phyloP scores from a whole-genome alignment of 1,139 yeast species.

The Arxiozyma bovina region DNA sequence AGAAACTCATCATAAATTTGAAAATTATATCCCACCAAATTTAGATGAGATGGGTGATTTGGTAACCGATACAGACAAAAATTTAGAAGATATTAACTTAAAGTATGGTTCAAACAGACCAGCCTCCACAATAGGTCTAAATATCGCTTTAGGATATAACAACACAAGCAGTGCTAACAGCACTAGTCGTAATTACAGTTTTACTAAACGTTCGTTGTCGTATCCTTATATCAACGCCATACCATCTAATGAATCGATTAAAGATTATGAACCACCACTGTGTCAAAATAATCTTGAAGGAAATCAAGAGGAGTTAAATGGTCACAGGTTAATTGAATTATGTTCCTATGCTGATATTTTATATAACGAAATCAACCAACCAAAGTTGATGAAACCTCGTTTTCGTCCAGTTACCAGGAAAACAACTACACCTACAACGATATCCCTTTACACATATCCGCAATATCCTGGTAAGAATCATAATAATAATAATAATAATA shows the following conservation, averaged over 20 bases:
- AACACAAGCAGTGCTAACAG: not conserved
- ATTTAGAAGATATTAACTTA: slow-evolving; percentile 63
- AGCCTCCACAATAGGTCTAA: slow-evolving; percentile 45
- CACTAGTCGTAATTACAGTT: not conserved
- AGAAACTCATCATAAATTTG: slow-evolving; percentile 36
- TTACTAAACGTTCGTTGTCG: not conserved
- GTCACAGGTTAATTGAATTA: slow-evolving; percentile 40
- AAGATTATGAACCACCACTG: not conserved
- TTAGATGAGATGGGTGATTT: slow-evolving; percentile 69
- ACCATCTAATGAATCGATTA: not conserved
- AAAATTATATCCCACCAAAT: slow-evolving; percentile 76
- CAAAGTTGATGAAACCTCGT: not conserved
- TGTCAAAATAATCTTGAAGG: slow-evolving; percentile 1
- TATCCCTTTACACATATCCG: not conserved
- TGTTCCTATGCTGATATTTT: slow-evolving; percentile 77
- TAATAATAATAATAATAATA: not conserved
- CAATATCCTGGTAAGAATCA: not conserved
- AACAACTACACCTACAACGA: not conserved
- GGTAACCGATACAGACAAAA: slow-evolving; percentile 47
- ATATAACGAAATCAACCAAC: slow-evolving; percentile 38
- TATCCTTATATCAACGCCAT: not conserved
- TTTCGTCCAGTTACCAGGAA: not conserved
- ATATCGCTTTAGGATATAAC: slow-evolving; percentile 46
- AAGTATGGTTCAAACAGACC: slow-evolving; percentile 53
- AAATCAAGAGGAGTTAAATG: slow-evolving; percentile 3